Evolutionary conservation across 257 asterid genomes (phyloP).

Genomic region (Prunella vulgaris): DNA sequence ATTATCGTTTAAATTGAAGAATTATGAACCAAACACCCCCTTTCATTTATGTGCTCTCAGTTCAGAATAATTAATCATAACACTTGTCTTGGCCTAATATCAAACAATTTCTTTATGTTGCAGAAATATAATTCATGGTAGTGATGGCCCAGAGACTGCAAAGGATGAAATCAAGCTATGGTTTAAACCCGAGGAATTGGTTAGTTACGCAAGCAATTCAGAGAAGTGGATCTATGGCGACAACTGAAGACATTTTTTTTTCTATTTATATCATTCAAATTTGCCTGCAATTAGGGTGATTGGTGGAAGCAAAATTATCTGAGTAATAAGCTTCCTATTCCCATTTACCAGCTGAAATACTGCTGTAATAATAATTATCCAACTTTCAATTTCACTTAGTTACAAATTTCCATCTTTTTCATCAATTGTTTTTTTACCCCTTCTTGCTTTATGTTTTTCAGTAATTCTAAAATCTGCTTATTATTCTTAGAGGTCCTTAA

Average conservation of each 20-base stretch:
- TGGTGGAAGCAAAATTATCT: conserved; percentile 25
- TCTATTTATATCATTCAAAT: background rate
- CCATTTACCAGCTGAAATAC: conserved; percentile 20
- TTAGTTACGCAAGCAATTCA: conserved; percentile 65
- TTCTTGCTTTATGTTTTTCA: background rate
- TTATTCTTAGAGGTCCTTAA: no score
- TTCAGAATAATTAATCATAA: background rate
- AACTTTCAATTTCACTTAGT: conserved; percentile 1
- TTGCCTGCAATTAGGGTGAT: background rate
- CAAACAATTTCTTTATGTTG: conserved; percentile 4
- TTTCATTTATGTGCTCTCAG: no score
- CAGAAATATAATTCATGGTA: conserved; percentile 96
- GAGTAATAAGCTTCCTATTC: conserved; percentile 38
- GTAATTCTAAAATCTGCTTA: background rate
- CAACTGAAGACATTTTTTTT: conserved; percentile 37
- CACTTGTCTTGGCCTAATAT: conserved; percentile 9
- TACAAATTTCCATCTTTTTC: conserved; percentile 5
- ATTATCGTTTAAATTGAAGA: no score
- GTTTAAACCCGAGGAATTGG: conserved; percentile 95
- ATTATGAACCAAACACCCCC: no score
- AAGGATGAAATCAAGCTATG: conserved; percentile 94
- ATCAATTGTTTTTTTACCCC: background rate
- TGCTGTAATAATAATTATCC: conserved; percentile 37
- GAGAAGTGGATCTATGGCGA: conserved; percentile 92
- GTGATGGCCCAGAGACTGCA: conserved; percentile 99